These are phyloP conservation scores for Zygoascus sp. DNA, from an alignment of 1,139 yeast species.

Conservation along the genomic window DNA sequence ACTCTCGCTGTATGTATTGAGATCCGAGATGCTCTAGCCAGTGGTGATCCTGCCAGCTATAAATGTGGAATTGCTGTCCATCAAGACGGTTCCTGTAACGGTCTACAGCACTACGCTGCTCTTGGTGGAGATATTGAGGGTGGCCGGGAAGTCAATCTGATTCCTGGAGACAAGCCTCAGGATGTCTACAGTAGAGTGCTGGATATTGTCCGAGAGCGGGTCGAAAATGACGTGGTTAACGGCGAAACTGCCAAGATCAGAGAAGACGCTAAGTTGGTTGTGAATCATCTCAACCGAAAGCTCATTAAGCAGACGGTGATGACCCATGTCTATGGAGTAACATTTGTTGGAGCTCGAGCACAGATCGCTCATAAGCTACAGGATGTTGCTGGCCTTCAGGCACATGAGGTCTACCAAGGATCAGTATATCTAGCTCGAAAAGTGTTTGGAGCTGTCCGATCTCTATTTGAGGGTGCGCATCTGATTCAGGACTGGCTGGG, in stretches of 20 bases:
- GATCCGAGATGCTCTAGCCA: conserved; percentile 61
- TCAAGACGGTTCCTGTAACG: conserved; percentile 84
- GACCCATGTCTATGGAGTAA: conserved; percentile 98
- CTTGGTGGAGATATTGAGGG: conserved; percentile 67
- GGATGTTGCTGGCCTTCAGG: conserved; percentile 41
- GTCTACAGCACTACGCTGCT: conserved; percentile 73
- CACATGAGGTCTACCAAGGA: conserved; percentile 34
- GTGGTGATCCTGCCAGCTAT: conserved; percentile 69
- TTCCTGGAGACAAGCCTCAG: conserved; percentile 40
- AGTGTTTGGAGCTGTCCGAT: conserved; percentile 80
- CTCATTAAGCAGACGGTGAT: conserved; percentile 95
- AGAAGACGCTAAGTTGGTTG: conserved; percentile 48
- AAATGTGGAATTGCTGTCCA: conserved; percentile 86
- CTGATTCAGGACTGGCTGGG: conserved; percentile 95
- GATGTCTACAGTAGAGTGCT: conserved; percentile 81
- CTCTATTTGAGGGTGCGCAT: conserved; percentile 89
- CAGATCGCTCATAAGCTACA: conserved; percentile 56
- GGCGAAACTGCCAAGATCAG: conserved; percentile 35
- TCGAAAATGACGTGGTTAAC: conserved; percentile 55
- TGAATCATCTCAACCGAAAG: conserved; percentile 71
- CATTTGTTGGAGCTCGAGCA: conserved; percentile 86
- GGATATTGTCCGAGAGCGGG: conserved; percentile 53
- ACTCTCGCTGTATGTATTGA: conserved; percentile 84
- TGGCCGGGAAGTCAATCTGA: conserved; percentile 60
- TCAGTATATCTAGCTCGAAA: conserved; percentile 70